Percentiles rank a stretch among this genome's conserved stretches.
phyloP scores from a whole-genome alignment of 2,329 filamentous ascomycete genomes.

The Aspergillus cejpii region DNA sequence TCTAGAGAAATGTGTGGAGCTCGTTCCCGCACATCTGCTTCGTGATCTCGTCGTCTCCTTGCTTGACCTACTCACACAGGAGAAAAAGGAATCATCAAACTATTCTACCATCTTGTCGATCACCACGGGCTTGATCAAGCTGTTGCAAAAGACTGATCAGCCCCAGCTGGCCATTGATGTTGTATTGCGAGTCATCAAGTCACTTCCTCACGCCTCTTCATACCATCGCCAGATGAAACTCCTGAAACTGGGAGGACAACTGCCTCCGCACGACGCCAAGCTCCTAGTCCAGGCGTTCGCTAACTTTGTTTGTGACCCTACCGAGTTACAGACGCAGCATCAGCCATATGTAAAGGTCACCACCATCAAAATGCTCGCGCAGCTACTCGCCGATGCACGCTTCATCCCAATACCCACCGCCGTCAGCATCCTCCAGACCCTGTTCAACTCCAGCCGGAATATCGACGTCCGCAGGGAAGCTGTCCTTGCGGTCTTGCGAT shows the following conservation, averaged over 20 bases:
- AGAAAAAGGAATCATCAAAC: neutral
- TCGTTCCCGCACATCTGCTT: constrained; percentile 9
- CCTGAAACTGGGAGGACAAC: neutral
- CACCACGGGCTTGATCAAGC: constrained; percentile 7
- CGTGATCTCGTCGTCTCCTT: constrained; percentile 6
- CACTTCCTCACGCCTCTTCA: constrained; percentile 14
- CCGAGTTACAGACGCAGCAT: neutral
- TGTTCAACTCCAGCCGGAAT: constrained; percentile 8
- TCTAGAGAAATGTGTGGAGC: neutral
- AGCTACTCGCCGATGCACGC: constrained; percentile 7
- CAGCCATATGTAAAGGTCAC: constrained; percentile 12
- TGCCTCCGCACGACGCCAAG: constrained; percentile 7
- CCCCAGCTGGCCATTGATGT: constrained; percentile 12
- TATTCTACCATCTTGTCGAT: constrained; percentile 2
- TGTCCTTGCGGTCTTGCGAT: constrained; percentile 7
- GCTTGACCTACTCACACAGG: constrained; percentile 2
- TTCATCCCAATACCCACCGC: constrained; percentile 6
- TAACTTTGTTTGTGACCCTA: constrained; percentile 2
- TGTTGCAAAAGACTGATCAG: constrained; percentile 11
- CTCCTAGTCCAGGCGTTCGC: constrained; percentile 6
- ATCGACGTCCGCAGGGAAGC: constrained; percentile 13
- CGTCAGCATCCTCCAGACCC: constrained; percentile 4
- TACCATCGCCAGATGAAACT: constrained; percentile 12
- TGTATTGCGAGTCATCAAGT: constrained; percentile 7
- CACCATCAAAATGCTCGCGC: constrained; percentile 16